phyloP scores from a whole-genome alignment of 2,329 filamentous ascomycete species.

The Fusarium heterosporum region DNA sequence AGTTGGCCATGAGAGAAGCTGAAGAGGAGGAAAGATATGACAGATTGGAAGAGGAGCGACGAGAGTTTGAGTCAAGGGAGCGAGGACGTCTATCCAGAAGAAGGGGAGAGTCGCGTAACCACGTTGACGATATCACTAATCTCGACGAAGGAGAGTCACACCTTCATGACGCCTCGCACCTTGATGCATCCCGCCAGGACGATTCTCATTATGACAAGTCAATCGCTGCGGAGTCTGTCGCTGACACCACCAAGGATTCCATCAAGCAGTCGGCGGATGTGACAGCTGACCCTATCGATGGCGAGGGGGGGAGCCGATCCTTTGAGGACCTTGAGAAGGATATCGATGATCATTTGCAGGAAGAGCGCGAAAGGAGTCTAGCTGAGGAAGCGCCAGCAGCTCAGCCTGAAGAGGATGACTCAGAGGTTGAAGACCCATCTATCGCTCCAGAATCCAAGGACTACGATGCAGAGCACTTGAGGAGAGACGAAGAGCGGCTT shows the following conservation, averaged over 20 bases:
- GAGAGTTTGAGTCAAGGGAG: slow-evolving; percentile 48
- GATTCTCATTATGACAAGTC: slow-evolving; percentile 19
- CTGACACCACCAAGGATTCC: slow-evolving; percentile 15
- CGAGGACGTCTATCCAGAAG: slow-evolving; percentile 34
- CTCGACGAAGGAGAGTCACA: slow-evolving; percentile 29
- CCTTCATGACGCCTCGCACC: neutral
- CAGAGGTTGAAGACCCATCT: slow-evolving; percentile 16
- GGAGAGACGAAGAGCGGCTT: slow-evolving; percentile 62
- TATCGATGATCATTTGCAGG: slow-evolving; percentile 35
- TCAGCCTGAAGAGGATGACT: slow-evolving; percentile 15
- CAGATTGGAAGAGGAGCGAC: slow-evolving; percentile 41
- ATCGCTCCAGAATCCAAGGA: slow-evolving; percentile 15
- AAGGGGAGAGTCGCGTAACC: slow-evolving; percentile 25
- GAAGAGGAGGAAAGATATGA: slow-evolving; percentile 52
- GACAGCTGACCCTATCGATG: slow-evolving; percentile 1
- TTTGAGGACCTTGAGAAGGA: slow-evolving; percentile 41
- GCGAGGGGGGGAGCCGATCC: slow-evolving; percentile 24
- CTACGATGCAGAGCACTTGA: slow-evolving; percentile 51
- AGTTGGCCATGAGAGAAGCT: slow-evolving; percentile 52
- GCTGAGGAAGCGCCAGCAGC: slow-evolving; percentile 21
- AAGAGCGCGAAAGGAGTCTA: slow-evolving; percentile 37
- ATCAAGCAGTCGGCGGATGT: slow-evolving; percentile 8
- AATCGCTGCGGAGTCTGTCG: slow-evolving; percentile 17
- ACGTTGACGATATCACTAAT: slow-evolving; percentile 6
- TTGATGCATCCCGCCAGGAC: slow-evolving; percentile 7